Evolutionary conservation across 1,139 yeast genomes (phyloP).

Genomic region (Geotrichum histeridarum): DNA sequence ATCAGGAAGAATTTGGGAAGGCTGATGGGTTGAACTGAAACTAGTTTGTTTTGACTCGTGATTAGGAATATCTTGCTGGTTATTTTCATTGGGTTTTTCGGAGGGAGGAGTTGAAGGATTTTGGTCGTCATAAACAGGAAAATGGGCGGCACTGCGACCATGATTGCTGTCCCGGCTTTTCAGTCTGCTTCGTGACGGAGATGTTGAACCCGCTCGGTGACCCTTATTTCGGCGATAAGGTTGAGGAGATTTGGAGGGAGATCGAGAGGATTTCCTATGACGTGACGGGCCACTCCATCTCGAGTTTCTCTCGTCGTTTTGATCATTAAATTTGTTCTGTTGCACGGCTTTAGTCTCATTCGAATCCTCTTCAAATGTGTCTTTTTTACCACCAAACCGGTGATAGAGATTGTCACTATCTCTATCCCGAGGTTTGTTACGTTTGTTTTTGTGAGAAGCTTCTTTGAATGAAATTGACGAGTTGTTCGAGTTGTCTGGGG

Average conservation of each 20-base stretch:
- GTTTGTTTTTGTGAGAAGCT: neutral
- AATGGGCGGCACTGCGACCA: neutral
- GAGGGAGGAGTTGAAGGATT: neutral
- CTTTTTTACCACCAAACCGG: neutral
- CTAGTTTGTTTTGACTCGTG: no score
- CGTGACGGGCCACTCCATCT: neutral
- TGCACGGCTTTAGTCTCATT: neutral
- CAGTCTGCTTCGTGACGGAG: neutral
- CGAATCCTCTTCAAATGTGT: neutral
- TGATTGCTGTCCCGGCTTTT: neutral
- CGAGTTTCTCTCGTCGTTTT: neutral
- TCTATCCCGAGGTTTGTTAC: neutral
- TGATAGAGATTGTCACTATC: slow-evolving; percentile 1
- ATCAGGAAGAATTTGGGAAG: slow-evolving; percentile 9
- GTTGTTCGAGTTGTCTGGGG: neutral
- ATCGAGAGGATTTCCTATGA: neutral
- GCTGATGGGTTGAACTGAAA: neutral
- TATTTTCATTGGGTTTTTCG: neutral
- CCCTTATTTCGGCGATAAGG: neutral
- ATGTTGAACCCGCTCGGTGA: neutral
- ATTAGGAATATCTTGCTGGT: neutral
- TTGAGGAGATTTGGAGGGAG: slow-evolving; percentile 5
- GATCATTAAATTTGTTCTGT: neutral
- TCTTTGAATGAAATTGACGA: neutral
- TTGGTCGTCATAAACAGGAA: slow-evolving; percentile 4